Base-by-base conservation (phyloP, 192 early-diverging fungal species). In the Rhizoclosmatium globosum region DNA sequence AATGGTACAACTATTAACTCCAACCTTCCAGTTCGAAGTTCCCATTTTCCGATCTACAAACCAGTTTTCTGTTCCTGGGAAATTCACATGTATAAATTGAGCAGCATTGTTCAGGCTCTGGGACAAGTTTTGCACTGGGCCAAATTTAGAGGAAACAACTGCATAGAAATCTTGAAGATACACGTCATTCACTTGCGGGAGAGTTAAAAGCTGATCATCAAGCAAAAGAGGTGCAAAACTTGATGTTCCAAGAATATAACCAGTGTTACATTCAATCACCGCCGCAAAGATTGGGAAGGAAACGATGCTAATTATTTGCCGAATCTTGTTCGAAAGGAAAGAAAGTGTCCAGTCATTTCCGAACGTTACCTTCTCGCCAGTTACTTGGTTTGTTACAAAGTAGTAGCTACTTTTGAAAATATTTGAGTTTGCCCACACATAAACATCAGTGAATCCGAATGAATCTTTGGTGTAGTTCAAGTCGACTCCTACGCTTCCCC, bases 331-430 rank as follows among this genome's bases (percentile, higher is more conserved):
- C 47, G 67, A 68, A 19, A 68, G 6, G 15, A 47, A 46, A 3
- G 7, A 4, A 42, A 68, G 6, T 47, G 41, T 47, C 67, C 67
- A 68, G 42, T 68, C 67, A n/a, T 43, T 68, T 4, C 67, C 67
- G 43, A 68, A 43, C 4, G 42, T 21, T 42, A 45, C 44, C 3
- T 6, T 13, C 21, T 68, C 67, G 3, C 21, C 9, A 6, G 67
- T 68, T n/a, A 68, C 67, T 11, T 4, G 67, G 42, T 68, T 68
- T 46, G 4, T 47, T 3, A 41, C 67, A 6, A 68, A 4, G 4
- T 43, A 13, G 41, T 42, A 47, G 4, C 4, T 6, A 13, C 7
- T 13, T 39, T 62, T 62, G 21, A 11, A 62, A 4, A 39, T 6
- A n/a, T n/a, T 21, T 3, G 7, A 4, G 19, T 62, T n/a, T n/a